phyloP scores from a whole-genome alignment of 441 rosid species.

The Erodium chrysanthum region DNA sequence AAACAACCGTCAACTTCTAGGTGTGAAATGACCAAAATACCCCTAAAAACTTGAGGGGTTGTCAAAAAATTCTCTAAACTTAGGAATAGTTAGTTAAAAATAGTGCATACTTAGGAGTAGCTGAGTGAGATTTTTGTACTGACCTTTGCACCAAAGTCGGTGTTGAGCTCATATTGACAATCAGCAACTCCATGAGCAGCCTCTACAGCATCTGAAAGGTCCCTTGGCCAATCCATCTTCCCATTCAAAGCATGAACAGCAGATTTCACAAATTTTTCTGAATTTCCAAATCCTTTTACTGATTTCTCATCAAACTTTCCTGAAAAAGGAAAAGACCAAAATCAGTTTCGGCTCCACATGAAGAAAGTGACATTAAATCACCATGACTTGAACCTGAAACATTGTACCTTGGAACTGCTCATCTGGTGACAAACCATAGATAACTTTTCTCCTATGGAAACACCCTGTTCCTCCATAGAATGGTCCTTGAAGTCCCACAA shows the following conservation, averaged over 20 bases:
- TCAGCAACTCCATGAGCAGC: conserved; percentile 33
- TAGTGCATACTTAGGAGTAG: too few species aligned
- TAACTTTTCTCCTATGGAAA: conserved; percentile 48
- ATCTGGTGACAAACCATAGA: conserved; percentile 33
- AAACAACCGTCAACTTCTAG: too few species aligned
- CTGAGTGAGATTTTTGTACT: neutral
- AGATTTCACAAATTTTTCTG: conserved; percentile 29
- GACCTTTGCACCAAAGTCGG: conserved; percentile 49
- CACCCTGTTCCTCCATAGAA: conserved; percentile 47
- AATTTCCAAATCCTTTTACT: conserved; percentile 33
- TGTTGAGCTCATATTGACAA: conserved; percentile 36
- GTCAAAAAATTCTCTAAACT: too few species aligned
- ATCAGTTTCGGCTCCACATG: neutral
- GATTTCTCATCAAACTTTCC: conserved; percentile 22
- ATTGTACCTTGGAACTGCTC: conserved; percentile 16
- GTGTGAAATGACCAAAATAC: neutral
- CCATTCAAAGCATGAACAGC: conserved; percentile 37
- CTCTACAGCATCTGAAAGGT: conserved; percentile 20
- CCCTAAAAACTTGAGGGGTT: too few species aligned
- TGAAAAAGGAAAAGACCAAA: conserved; percentile 8
- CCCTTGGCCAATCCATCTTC: conserved; percentile 10
- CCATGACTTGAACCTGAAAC: neutral
- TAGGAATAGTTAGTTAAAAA: too few species aligned
- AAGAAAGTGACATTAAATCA: conserved; percentile 3
- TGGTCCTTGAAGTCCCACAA: conserved; percentile 52